Percentiles rank a stretch among this genome's conserved stretches.
These are phyloP conservation scores for Balansia obtecta DNA, from an alignment of 2,329 filamentous ascomycete genomes.

Conservation along the genomic window DNA sequence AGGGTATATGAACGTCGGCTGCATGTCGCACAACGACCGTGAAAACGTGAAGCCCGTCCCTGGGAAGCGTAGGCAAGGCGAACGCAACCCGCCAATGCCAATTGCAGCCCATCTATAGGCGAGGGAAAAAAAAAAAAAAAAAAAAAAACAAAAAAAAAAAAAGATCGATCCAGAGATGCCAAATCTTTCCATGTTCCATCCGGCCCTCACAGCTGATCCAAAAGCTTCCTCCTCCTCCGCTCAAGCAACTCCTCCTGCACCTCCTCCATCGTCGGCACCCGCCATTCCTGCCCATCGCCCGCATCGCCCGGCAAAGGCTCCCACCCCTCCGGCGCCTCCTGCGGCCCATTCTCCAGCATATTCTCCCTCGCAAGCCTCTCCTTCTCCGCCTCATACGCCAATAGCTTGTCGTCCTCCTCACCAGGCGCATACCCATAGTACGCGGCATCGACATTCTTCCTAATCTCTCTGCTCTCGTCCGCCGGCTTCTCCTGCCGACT, in stretches of 20 bases:
- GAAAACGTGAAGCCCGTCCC: too few species aligned
- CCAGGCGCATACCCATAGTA: conserved; percentile 94
- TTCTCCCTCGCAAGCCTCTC: conserved; percentile 70
- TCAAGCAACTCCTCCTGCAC: conserved; percentile 93
- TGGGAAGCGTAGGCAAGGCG: too few species aligned
- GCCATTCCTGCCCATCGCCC: conserved; percentile 74
- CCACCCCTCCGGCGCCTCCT: conserved; percentile 57
- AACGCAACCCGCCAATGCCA: too few species aligned
- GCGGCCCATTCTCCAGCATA: conserved; percentile 45
- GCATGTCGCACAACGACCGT: too few species aligned
- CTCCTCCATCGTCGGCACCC: conserved; percentile 73
- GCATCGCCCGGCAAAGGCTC: conserved; percentile 75
- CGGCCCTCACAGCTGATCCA: conserved; percentile 57
- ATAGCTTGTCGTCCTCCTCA: conserved; percentile 73
- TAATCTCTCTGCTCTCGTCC: conserved; percentile 56
- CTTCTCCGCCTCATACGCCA: conserved; percentile 71
- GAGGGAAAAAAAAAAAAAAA: too few species aligned
- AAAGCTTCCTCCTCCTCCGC: conserved; percentile 64
- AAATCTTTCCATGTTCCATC: too few species aligned
- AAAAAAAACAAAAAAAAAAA: too few species aligned
- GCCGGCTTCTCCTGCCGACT: conserved; percentile 52
- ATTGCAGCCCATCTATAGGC: too few species aligned
- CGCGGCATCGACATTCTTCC: conserved; percentile 73
- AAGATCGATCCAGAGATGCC: too few species aligned
- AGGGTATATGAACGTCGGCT: too few species aligned